phyloP scores from a whole-genome alignment of 2,329 filamentous ascomycete genomes.

The Botrytis paeoniae region DNA sequence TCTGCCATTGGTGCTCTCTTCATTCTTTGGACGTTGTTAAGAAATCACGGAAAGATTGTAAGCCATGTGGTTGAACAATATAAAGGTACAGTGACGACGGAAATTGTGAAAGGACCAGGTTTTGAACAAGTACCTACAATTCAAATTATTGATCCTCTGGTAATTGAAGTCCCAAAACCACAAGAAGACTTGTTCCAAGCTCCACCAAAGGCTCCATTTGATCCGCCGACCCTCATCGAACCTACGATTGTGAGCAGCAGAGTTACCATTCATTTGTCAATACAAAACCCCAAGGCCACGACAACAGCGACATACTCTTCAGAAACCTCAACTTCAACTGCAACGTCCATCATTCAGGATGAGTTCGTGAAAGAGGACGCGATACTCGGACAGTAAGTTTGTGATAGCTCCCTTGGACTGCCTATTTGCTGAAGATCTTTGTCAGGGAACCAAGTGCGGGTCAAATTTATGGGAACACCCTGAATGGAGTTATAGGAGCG shows the following conservation, averaged over 20 bases:
- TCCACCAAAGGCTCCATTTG: neutral
- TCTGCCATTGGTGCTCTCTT: neutral
- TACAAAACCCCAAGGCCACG: neutral
- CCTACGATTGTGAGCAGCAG: neutral
- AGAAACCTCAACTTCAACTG: neutral
- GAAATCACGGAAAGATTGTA: neutral
- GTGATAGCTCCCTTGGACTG: conserved; percentile 7
- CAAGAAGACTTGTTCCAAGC: neutral
- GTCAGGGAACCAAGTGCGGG: conserved; percentile 46
- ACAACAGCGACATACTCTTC: neutral
- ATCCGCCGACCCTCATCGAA: neutral
- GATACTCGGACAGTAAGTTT: conserved; percentile 26
- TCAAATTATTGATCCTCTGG: neutral
- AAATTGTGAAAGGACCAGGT: neutral
- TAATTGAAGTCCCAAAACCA: neutral
- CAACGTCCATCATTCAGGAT: neutral
- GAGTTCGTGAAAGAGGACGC: conserved; percentile 28
- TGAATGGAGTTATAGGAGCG: conserved; percentile 46
- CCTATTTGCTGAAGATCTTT: conserved; percentile 20
- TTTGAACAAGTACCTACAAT: neutral
- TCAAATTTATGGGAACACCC: conserved; percentile 56
- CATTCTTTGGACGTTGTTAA: conserved; percentile 11
- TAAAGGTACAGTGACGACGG: neutral
- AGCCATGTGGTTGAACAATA: conserved; percentile 15
- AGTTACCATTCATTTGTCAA: neutral